Base-by-base conservation (phyloP, 768 basidiomycete genomes). In the Strobilomyces dryophilus region DNA sequence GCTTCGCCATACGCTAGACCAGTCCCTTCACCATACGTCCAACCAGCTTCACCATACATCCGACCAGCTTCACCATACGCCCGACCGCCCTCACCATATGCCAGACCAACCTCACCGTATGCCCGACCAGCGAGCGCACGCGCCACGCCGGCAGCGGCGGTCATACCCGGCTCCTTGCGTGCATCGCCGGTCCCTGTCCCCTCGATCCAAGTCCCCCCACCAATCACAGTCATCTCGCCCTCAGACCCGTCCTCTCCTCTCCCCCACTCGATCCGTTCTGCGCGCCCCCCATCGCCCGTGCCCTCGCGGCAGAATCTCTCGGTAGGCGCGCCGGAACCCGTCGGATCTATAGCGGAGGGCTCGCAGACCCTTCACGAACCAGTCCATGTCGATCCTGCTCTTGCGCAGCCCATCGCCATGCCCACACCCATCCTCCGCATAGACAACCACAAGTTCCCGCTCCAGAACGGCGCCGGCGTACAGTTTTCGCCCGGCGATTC, bases 321-420 rank as follows among this genome's bases (percentile, higher is more conserved):
- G 4, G 41, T 20, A 3, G 17, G 31, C 14, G 6, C 6, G 3
- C 26, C 7, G 12, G 61, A 41, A 1, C 54, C 32, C 3, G n/a
- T 31, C 0, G 20, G 31, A 1, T 4, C 44, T 3, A n/a, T 40
- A 14, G 63, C 54, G 2, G 61, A 60, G 0, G 55, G 52, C n/a
- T 60, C 61, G 4, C 63, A 57, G 29, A 63, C 63, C 5, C 47
- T 62, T 8, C 63, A 62, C 42, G 60, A 62, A 1, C 52, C 21
- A 5, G 49, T 47, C 17, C 26, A 29, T 8, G 11, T 42, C 1
- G 10, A 6, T 4, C 42, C 29, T 9, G 14, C 39, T 5, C 14
- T 21, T 20, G 51, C 46, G 2, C 45, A n/a, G 1, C 5, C 29
- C 7, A 15, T n/a, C 7, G n/a, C 45, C 5, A 2, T 20, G 15